A percentile compares a stretch with the other conserved stretches of the same genome.
Conservation (phyloP, 2,329 filamentous ascomycete species). For the Zelopaecilomyces penicillatus region DNA sequence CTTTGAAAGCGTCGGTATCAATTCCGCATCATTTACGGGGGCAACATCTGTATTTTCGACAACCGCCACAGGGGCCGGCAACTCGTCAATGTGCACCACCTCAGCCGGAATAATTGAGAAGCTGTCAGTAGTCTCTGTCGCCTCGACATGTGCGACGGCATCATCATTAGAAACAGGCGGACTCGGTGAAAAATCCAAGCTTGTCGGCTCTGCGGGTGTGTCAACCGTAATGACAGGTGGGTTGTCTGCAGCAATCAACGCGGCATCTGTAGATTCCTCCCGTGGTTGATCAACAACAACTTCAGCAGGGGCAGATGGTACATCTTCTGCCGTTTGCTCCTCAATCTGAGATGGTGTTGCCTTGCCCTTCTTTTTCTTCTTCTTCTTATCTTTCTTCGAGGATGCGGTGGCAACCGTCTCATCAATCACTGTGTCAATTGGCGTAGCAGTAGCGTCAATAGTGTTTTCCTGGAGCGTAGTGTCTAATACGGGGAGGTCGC, state of each 20-base stretch:
- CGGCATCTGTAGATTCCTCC: not conserved
- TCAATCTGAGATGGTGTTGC: not conserved
- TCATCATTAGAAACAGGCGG: not conserved
- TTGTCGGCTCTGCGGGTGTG: no score
- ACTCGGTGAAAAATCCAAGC: no score
- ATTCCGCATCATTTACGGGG: not conserved
- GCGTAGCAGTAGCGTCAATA: no score
- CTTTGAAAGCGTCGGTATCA: conserved; percentile 9
- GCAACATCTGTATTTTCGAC: not conserved
- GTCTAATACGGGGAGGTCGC: no score
- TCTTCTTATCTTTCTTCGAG: not conserved
- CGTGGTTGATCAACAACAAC: not conserved
- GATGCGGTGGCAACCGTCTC: not conserved
- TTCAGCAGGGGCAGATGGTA: not conserved
- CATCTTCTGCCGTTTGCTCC: not conserved
- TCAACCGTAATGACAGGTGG: not conserved
- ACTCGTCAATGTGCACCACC: not conserved
- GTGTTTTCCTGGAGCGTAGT: no score
- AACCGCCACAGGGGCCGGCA: not conserved
- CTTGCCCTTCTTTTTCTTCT: not conserved
- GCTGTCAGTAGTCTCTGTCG: no score
- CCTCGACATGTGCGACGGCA: no score
- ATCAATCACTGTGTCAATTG: no score
- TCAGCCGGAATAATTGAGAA: not conserved
- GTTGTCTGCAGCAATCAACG: not conserved